phyloP scores from a whole-genome alignment of 768 basidiomycete genomes.

The Chalciporus sphaerocephalus region DNA sequence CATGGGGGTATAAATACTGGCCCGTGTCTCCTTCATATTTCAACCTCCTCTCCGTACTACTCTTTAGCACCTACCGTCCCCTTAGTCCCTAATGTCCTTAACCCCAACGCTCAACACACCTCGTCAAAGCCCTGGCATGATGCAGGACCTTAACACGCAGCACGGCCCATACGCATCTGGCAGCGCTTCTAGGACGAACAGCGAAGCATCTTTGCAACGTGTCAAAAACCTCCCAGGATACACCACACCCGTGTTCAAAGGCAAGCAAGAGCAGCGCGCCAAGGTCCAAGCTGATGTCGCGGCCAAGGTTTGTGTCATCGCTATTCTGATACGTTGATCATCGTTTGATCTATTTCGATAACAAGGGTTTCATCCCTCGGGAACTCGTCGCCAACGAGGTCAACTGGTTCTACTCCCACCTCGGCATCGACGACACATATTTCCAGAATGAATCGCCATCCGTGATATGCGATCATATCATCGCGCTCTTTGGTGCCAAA shows the following conservation, averaged over 20 bases:
- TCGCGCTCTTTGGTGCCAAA: slow-evolving; percentile 95
- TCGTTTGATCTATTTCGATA: slow-evolving; percentile 8
- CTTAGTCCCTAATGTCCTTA: slow-evolving; percentile 6
- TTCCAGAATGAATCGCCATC: slow-evolving; percentile 69
- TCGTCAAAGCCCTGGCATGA: not conserved
- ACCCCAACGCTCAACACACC: slow-evolving; percentile 6
- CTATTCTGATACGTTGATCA: not conserved
- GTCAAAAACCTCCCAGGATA: slow-evolving; percentile 84
- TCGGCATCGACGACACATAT: slow-evolving; percentile 90
- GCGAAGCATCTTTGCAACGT: slow-evolving; percentile 53
- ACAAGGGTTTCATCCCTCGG: slow-evolving; percentile 86
- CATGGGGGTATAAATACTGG: not conserved
- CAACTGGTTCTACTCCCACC: slow-evolving; percentile 91
- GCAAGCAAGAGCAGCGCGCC: slow-evolving; percentile 83
- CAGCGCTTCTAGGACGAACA: slow-evolving; percentile 30
- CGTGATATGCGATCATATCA: slow-evolving; percentile 81
- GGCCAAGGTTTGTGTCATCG: slow-evolving; percentile 50
- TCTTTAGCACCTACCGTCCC: not conserved
- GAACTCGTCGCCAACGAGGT: slow-evolving; percentile 87
- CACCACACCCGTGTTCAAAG: slow-evolving; percentile 86
- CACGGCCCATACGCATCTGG: slow-evolving; percentile 18
- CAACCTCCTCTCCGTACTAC: not conserved
- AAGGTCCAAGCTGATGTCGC: slow-evolving; percentile 75
- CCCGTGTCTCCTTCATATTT: not conserved
- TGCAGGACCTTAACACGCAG: slow-evolving; percentile 1